Conservation (phyloP, 2,329 filamentous ascomycete genomes). For the Lasiodiplodia citricola region DNA sequence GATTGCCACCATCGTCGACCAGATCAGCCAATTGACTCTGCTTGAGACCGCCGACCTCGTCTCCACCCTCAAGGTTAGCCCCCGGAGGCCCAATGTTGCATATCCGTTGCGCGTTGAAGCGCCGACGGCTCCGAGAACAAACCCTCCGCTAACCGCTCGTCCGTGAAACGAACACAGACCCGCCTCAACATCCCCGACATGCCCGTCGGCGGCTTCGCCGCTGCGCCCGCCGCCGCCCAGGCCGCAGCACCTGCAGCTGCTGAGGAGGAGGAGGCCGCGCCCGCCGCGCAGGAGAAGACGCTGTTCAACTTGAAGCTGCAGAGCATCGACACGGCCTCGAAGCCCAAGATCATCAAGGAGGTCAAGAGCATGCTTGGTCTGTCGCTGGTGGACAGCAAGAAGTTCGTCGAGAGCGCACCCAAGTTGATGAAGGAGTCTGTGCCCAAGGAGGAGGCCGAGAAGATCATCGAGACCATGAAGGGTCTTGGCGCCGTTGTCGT, state of each 20-base stretch:
- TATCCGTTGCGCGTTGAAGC: not conserved
- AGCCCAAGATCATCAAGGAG: slow-evolving; percentile 99
- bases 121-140: slow-evolving; percentile 16
- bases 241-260: slow-evolving; percentile 64
- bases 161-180: slow-evolving; percentile 61
- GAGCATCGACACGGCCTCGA: slow-evolving; percentile 83
- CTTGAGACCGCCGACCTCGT: slow-evolving; percentile 97
- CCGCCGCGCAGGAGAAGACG: slow-evolving; percentile 89
- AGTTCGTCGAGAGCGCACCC: slow-evolving; percentile 97
- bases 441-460: slow-evolving; percentile 98
- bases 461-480: slow-evolving; percentile 96
- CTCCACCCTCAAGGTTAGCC: slow-evolving; percentile 83
- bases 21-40: slow-evolving; percentile 97
- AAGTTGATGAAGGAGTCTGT: slow-evolving; percentile 99
- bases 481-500: slow-evolving; percentile 84
- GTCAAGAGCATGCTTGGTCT: slow-evolving; percentile 94
- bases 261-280: slow-evolving; percentile 85
- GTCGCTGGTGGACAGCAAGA: slow-evolving; percentile 98
- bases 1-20: slow-evolving; percentile 92
- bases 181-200: slow-evolving; percentile 98
- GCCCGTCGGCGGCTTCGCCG: slow-evolving; percentile 88
- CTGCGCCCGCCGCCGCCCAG: slow-evolving; percentile 62
- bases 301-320: slow-evolving; percentile 96
- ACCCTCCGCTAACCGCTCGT: slow-evolving; percentile 16
- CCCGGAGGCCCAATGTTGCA: not conserved